phyloP scores from a whole-genome alignment of 257 asterid genomes.

The Jacaranda mimosifolia region DNA sequence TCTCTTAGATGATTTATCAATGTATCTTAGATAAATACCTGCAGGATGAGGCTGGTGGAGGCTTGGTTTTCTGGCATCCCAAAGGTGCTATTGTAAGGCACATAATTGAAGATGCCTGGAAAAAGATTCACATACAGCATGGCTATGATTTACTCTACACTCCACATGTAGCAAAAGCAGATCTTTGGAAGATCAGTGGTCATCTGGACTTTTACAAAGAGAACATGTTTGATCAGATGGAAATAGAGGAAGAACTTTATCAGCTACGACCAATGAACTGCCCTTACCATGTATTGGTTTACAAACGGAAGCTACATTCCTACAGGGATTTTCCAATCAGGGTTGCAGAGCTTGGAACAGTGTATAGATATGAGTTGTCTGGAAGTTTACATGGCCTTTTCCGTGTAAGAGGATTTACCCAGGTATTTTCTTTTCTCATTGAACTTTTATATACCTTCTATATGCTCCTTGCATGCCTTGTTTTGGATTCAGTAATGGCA shows the following conservation, averaged over 20 bases:
- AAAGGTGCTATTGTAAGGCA: conserved; percentile 91
- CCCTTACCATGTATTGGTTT: conserved; percentile 93
- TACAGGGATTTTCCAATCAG: conserved; percentile 94
- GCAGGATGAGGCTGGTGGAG: conserved; percentile 99
- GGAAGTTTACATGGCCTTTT: conserved; percentile 98
- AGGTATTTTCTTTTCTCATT: conserved; percentile 55
- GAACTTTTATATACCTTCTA: not conserved
- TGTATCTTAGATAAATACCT: conserved; percentile 38
- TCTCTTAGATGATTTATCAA: conserved; percentile 39
- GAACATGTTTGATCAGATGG: conserved; percentile 95
- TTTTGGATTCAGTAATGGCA: too few species aligned
- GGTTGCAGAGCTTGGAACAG: conserved; percentile 98
- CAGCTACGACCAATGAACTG: conserved; percentile 99
- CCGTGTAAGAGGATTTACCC: conserved; percentile 97
- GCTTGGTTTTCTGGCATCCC: conserved; percentile 99
- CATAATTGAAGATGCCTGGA: conserved; percentile 94
- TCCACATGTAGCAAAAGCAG: conserved; percentile 96
- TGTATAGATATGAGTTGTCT: conserved; percentile 92
- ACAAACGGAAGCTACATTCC: conserved; percentile 79
- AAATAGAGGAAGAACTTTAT: conserved; percentile 88
- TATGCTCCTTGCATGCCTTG: too few species aligned
- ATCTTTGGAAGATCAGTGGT: conserved; percentile 96
- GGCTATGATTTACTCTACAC: conserved; percentile 96
- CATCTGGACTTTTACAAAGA: conserved; percentile 95
- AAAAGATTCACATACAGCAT: conserved; percentile 69